Percentiles rank a stretch among this genome's conserved stretches.
phyloP scores from a whole-genome alignment of 2,329 filamentous ascomycete genomes.

The Xenosphaeropsis pyriputrescens region DNA sequence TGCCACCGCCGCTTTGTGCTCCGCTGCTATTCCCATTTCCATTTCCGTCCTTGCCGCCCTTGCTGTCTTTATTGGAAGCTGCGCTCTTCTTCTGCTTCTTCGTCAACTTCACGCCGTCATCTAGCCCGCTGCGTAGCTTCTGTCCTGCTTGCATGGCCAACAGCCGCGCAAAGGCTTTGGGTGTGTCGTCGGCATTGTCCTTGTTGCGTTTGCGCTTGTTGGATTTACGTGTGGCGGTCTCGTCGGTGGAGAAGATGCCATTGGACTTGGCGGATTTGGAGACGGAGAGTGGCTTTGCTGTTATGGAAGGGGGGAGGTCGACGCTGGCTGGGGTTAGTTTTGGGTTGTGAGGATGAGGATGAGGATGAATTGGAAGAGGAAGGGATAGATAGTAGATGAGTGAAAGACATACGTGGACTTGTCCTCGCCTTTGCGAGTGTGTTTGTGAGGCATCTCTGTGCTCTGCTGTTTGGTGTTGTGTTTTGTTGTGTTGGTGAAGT shows the following conservation, averaged over 20 bases:
- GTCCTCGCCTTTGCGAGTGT: slow-evolving; percentile 51
- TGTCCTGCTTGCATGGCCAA: slow-evolving; percentile 62
- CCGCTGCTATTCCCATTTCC: slow-evolving; percentile 6
- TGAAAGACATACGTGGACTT: slow-evolving; percentile 31
- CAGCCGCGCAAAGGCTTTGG: slow-evolving; percentile 72
- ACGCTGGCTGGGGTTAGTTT: slow-evolving; percentile 5
- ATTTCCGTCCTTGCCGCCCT: slow-evolving; percentile 5
- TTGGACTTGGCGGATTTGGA: slow-evolving; percentile 27
- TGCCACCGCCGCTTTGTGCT: slow-evolving; percentile 9
- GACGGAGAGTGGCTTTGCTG: slow-evolving; percentile 42
- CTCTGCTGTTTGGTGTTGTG: slow-evolving; percentile 7
- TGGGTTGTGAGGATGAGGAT: slow-evolving; percentile 14
- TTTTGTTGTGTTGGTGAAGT: too few relatives aligned
- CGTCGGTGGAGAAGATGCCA: slow-evolving; percentile 18
- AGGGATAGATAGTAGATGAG: too few relatives aligned
- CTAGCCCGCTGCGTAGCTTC: slow-evolving; percentile 46
- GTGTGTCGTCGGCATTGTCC: slow-evolving; percentile 57
- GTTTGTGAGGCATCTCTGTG: slow-evolving; percentile 85
- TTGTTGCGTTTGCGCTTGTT: slow-evolving; percentile 33
- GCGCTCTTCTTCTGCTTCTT: slow-evolving; percentile 17
- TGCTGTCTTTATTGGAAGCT: slow-evolving; percentile 4
- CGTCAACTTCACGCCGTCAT: slow-evolving; percentile 43
- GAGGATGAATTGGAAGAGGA: background rate
- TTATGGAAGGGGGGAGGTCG: slow-evolving; percentile 39
- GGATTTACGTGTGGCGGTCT: slow-evolving; percentile 14